These are phyloP conservation scores for Podaxis sp. DNA, from an alignment of 768 basidiomycete genomes.

Conservation along the genomic window DNA sequence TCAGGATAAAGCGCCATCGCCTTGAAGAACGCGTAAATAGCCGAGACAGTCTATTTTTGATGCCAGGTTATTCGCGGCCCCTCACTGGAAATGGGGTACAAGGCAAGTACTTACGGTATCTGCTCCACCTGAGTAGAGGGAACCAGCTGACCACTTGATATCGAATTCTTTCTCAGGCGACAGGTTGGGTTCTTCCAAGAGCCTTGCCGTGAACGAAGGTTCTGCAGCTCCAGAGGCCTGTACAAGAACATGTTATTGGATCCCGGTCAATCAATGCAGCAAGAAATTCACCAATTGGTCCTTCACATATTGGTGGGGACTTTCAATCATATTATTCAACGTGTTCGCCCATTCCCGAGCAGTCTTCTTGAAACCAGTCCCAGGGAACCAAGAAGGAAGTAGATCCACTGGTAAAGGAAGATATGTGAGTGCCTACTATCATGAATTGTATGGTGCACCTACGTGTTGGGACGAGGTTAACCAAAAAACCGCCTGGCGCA, in stretches of 20 bases:
- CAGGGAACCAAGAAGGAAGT: constrained; percentile 59
- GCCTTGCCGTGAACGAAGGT: constrained; percentile 33
- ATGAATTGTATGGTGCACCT: constrained; percentile 16
- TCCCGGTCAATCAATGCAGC: neutral
- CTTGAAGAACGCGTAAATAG: constrained; percentile 39
- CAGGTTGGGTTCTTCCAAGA: constrained; percentile 30
- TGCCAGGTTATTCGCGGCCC: neutral
- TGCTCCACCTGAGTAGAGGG: constrained; percentile 48
- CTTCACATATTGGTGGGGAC: constrained; percentile 45
- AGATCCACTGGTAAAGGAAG: constrained; percentile 37
- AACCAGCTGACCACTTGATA: constrained; percentile 45
- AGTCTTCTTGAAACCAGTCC: constrained; percentile 49
- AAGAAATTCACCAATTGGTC: constrained; percentile 39
- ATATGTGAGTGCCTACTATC: neutral
- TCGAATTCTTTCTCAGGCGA: constrained; percentile 33
- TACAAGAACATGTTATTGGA: neutral
- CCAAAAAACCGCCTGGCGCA: constrained; percentile 44
- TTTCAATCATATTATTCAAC: constrained; percentile 44
- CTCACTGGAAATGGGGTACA: neutral
- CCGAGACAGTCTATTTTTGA: constrained; percentile 35
- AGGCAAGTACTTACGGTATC: constrained; percentile 32
- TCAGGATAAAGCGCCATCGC: constrained; percentile 40
- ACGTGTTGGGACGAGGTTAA: constrained; percentile 51
- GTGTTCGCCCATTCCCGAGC: constrained; percentile 45
- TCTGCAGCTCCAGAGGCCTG: constrained; percentile 32